Conservation (phyloP, 2,329 filamentous ascomycete genomes). For the Pseudogymnoascus sp. region DNA sequence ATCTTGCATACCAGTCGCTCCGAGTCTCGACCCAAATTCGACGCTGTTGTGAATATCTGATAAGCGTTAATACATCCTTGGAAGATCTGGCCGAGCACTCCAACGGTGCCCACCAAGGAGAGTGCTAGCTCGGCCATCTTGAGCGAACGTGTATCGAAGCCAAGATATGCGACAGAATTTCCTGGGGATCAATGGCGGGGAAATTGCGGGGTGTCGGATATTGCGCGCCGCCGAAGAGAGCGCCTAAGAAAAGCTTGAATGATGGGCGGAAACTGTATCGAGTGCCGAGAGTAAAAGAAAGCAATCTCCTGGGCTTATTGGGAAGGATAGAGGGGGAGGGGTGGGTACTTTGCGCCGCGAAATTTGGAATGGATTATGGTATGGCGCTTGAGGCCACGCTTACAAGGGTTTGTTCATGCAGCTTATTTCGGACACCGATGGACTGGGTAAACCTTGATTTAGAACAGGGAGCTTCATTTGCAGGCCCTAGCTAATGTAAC, state of each 20-base stretch:
- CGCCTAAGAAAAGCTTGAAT: slow-evolving; percentile 6
- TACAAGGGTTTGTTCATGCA: not conserved
- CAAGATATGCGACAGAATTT: not conserved
- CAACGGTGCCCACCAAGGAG: slow-evolving; percentile 35
- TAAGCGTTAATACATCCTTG: slow-evolving; percentile 40
- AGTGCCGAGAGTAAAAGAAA: not conserved
- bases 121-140: slow-evolving; percentile 34
- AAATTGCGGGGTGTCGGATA: not conserved
- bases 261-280: not conserved
- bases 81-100: slow-evolving; percentile 38
- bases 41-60: slow-evolving; percentile 35
- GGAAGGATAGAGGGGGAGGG: not conserved
- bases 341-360: slow-evolving; percentile 1
- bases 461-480: not conserved
- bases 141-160: not conserved
- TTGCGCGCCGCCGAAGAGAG: not conserved
- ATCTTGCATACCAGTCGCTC: slow-evolving; percentile 39
- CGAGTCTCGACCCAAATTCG: slow-evolving; percentile 35
- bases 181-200: not conserved
- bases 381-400: slow-evolving; percentile 7
- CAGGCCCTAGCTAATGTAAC: not conserved
- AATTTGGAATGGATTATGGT: slow-evolving; percentile 2
- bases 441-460: not conserved
- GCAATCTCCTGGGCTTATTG: not conserved
- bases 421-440: not conserved